A percentile compares a stretch with the other conserved stretches of the same genome.
Conservation (phyloP, 2,329 filamentous ascomycete species). For the Decorospora gaudefroyi region DNA sequence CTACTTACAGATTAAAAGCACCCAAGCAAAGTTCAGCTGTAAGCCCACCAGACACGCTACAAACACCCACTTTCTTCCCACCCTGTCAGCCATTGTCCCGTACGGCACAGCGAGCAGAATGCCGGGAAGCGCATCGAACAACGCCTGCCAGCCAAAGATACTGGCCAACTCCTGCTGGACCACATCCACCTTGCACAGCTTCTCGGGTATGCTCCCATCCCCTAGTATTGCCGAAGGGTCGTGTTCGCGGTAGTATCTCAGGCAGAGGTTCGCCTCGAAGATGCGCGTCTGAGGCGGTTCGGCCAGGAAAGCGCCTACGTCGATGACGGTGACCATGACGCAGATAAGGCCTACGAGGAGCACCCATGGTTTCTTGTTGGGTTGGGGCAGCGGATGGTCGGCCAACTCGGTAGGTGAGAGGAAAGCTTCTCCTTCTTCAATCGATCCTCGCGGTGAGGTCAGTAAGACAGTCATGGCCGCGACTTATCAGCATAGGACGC, state of each 20-base stretch:
- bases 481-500: background rate
- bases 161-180: constrained; percentile 57
- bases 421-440: constrained; percentile 26
- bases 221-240: constrained; percentile 52
- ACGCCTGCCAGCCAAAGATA: constrained; percentile 57
- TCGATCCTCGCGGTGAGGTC: constrained; percentile 17
- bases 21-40: constrained; percentile 39
- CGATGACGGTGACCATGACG: constrained; percentile 52
- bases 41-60: constrained; percentile 51
- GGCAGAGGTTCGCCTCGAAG: constrained; percentile 56
- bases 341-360: constrained; percentile 44
- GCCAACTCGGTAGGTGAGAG: constrained; percentile 19
- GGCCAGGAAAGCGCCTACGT: constrained; percentile 53
- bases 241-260: constrained; percentile 50
- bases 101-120: constrained; percentile 56
- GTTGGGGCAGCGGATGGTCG: background rate
- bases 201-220: constrained; percentile 53
- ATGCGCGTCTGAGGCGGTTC: constrained; percentile 55
- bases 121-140: constrained; percentile 52
- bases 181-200: constrained; percentile 55
- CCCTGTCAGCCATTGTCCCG: constrained; percentile 55
- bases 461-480: constrained; percentile 13
- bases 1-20: constrained; percentile 40
- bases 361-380: constrained; percentile 41
- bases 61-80: constrained; percentile 54